These are phyloP conservation scores for Nitzschia palea DNA, from an alignment of 108 stramenopile genomes.

Conservation along the genomic window DNA sequence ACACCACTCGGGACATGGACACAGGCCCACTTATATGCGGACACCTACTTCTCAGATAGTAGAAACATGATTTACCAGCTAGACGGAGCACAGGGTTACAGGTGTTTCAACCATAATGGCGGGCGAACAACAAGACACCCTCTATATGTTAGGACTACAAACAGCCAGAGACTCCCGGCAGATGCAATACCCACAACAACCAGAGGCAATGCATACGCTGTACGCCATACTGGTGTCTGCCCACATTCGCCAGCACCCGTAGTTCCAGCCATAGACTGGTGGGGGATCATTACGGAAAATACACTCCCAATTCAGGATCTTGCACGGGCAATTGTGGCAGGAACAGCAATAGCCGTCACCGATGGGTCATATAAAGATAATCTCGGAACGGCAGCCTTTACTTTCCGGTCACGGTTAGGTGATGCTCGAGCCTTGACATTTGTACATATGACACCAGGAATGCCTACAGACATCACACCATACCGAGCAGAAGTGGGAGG, in stretches of 20 bases:
- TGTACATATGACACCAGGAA: not conserved
- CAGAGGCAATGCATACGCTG: not conserved
- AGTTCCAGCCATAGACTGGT: not conserved
- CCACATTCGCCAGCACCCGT: not conserved
- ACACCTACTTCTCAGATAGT: too few relatives aligned
- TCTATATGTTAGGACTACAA: not conserved
- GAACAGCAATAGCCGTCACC: not conserved
- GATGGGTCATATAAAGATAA: not conserved
- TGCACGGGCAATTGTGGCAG: not conserved
- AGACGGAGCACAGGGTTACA: too few relatives aligned
- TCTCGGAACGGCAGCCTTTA: not conserved
- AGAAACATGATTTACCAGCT: too few relatives aligned
- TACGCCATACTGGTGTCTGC: not conserved
- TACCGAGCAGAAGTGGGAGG: not conserved
- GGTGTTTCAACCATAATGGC: too few relatives aligned
- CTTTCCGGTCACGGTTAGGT: not conserved
- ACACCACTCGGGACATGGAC: not conserved
- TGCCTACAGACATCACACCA: not conserved
- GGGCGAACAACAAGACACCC: too few relatives aligned
- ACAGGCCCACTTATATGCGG: too few relatives aligned
- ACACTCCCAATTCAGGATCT: not conserved
- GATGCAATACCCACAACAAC: not conserved
- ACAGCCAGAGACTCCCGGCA: not conserved
- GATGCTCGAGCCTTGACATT: not conserved
- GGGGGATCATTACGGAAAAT: not conserved